Percentiles rank a stretch among this genome's conserved stretches.
phyloP scores from a whole-genome alignment of 768 basidiomycete genomes.

The Lactarius deliciosus region DNA sequence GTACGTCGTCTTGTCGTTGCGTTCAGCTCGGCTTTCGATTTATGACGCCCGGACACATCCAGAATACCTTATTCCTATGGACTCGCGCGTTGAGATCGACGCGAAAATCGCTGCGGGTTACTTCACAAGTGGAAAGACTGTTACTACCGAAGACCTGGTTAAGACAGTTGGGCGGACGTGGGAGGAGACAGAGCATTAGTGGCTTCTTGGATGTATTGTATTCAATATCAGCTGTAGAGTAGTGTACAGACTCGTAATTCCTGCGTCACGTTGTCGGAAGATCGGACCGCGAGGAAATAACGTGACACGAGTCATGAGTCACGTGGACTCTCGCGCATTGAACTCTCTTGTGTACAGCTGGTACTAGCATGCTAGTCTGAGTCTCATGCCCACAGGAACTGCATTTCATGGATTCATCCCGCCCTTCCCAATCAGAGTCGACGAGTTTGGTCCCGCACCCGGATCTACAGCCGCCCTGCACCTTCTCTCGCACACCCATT shows the following conservation, averaged over 20 bases:
- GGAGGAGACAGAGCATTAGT: conserved; percentile 85
- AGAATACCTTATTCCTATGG: conserved; percentile 87
- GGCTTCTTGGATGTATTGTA: background rate
- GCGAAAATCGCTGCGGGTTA: conserved; percentile 96
- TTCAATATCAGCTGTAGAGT: conserved; percentile 5
- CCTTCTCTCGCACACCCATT: conserved; percentile 87
- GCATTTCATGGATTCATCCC: conserved; percentile 73
- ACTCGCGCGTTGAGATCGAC: conserved; percentile 91
- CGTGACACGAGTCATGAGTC: background rate
- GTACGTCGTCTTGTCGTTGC: conserved; percentile 39
- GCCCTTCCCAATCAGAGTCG: conserved; percentile 83
- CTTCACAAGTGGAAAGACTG: conserved; percentile 75
- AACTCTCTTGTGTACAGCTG: too few relatives aligned
- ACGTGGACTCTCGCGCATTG: background rate
- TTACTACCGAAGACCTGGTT: conserved; percentile 74
- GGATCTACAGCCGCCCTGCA: conserved; percentile 48
- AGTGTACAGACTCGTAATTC: conserved; percentile 6
- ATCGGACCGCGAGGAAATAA: too few relatives aligned
- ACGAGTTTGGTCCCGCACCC: conserved; percentile 61
- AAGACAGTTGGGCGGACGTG: conserved; percentile 88
- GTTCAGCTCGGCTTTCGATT: too few relatives aligned
- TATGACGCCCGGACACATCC: background rate
- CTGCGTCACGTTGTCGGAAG: background rate
- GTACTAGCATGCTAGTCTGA: background rate
- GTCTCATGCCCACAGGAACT: conserved; percentile 68